phyloP scores from a whole-genome alignment of 495 filamentous ascomycete genomes.

The Podospora australis region DNA sequence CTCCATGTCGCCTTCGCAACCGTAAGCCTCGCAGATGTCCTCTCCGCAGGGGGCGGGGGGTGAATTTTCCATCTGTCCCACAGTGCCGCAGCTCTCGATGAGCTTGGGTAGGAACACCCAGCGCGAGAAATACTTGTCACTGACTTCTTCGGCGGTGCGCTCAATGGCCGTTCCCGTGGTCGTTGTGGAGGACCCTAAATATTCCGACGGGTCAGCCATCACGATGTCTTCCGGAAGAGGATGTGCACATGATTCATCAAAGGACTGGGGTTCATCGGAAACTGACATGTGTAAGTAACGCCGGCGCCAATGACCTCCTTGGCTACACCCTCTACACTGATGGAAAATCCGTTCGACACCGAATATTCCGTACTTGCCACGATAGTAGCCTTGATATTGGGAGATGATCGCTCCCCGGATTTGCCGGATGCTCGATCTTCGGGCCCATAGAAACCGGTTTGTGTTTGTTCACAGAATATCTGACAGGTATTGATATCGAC shows the following conservation, averaged over 20 bases:
- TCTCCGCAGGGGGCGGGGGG: neutral
- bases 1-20: neutral
- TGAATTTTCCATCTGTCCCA: neutral
- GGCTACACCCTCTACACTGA: neutral
- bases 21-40: neutral
- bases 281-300: neutral
- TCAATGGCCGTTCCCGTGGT: neutral
- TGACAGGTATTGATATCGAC: neutral
- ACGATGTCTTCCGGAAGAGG: neutral
- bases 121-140: neutral
- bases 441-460: neutral
- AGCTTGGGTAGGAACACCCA: neutral
- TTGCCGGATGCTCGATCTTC: neutral
- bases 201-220: neutral
- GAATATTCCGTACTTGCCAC: neutral
- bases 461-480: neutral
- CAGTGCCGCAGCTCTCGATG: neutral
- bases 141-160: neutral
- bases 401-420: neutral
- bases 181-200: neutral
- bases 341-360: neutral
- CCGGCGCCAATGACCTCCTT: neutral
- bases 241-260: neutral
- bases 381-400: neutral
- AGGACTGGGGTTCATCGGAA: too few relatives aligned